Percentiles rank a stretch among this genome's conserved stretches.
These are phyloP conservation scores for Starmerella scarabaei DNA, from an alignment of 805 yeast genomes.

Conservation along the genomic window DNA sequence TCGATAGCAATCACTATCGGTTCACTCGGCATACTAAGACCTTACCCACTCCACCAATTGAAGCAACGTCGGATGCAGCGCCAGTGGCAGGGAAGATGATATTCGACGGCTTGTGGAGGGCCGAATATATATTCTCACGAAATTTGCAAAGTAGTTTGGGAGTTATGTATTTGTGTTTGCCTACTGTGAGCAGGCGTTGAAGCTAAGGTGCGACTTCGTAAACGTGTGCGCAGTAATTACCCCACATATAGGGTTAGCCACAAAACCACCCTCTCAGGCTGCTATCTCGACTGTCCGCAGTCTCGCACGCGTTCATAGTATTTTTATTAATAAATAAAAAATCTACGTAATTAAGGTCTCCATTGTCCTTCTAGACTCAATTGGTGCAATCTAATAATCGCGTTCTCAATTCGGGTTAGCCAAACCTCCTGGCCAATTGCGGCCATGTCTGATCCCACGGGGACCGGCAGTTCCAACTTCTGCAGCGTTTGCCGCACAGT, in stretches of 20 bases:
- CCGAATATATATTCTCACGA: too few species aligned
- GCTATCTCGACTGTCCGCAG: background rate
- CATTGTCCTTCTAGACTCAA: background rate
- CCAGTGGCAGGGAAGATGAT: too few species aligned
- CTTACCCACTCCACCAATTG: background rate
- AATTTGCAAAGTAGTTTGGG: too few species aligned
- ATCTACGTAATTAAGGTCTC: background rate
- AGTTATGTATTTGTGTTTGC: too few species aligned
- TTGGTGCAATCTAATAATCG: conserved; percentile 1
- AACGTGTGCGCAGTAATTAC: background rate
- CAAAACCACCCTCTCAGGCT: background rate
- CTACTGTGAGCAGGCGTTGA: too few species aligned
- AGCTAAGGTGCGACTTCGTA: too few species aligned
- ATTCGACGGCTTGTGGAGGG: too few species aligned
- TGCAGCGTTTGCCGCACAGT: conserved; percentile 1
- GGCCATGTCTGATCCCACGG: conserved; percentile 2
- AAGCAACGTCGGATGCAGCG: too few species aligned
- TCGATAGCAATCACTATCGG: conserved; percentile 43
- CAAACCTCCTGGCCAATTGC: conserved; percentile 7
- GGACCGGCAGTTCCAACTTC: conserved; percentile 10
- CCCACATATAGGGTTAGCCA: background rate
- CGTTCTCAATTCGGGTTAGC: conserved; percentile 19
- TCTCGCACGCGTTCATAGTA: background rate
- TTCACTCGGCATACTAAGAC: conserved; percentile 9
- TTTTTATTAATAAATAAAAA: too few species aligned